Percentiles rank a stretch among this genome's conserved stretches.
Evolutionary conservation across 345 rosid species (phyloP).

Genomic region (Erodium maritimum): DNA sequence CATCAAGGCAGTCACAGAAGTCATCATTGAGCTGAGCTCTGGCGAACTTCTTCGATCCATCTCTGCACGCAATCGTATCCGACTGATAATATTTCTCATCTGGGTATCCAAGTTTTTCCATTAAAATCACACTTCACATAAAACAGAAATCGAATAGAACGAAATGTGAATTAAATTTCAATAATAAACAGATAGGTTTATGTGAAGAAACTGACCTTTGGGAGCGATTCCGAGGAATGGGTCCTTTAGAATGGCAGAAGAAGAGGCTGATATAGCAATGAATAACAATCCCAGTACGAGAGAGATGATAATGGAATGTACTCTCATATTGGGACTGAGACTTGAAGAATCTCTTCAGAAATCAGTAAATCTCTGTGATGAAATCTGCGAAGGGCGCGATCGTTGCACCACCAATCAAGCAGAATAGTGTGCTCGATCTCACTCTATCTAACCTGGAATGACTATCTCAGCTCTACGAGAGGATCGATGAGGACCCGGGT

Average conservation of each 20-base stretch:
- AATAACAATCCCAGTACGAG: neutral
- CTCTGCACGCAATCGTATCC: constrained; percentile 51
- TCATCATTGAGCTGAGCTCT: constrained; percentile 81
- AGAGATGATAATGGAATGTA: neutral
- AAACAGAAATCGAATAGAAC: neutral
- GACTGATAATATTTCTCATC: constrained; percentile 67
- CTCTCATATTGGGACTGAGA: neutral
- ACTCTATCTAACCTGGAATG: too few relatives aligned
- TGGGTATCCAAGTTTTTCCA: constrained; percentile 14
- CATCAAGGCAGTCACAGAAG: constrained; percentile 88
- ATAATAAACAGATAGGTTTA: too few relatives aligned
- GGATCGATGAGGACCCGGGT: too few relatives aligned
- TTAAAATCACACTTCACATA: neutral
- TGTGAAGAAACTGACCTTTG: constrained; percentile 43
- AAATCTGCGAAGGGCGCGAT: too few relatives aligned
- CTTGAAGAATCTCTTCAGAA: too few relatives aligned
- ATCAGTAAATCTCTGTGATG: too few relatives aligned
- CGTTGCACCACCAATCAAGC: too few relatives aligned
- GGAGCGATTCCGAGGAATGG: constrained; percentile 84
- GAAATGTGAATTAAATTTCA: neutral
- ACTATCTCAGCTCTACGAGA: too few relatives aligned
- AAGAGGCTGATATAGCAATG: constrained; percentile 27
- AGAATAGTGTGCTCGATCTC: too few relatives aligned
- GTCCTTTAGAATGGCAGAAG: constrained; percentile 23
- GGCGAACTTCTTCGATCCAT: constrained; percentile 70